These are phyloP conservation scores for Naganishia vishniacii DNA, from an alignment of 768 basidiomycete species.

Conservation along the genomic window DNA sequence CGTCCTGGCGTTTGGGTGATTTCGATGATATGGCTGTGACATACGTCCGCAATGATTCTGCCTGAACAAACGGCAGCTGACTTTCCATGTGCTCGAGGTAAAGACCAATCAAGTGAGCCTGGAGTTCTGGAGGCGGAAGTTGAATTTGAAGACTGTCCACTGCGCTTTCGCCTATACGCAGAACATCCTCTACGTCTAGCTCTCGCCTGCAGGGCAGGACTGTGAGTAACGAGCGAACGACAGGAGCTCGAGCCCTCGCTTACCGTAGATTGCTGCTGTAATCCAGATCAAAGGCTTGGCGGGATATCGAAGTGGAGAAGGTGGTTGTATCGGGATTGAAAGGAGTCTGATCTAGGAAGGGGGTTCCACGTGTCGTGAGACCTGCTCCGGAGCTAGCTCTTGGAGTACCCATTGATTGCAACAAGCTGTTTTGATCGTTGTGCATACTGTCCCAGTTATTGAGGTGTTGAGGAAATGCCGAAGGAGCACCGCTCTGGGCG, in stretches of 20 bases:
- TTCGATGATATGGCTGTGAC: background rate
- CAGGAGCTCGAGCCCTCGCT: background rate
- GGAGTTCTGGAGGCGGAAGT: slow-evolving; percentile 28
- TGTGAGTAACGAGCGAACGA: background rate
- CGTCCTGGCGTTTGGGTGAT: slow-evolving; percentile 8
- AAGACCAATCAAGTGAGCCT: slow-evolving; percentile 19
- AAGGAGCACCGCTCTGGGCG: background rate
- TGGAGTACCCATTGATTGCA: background rate
- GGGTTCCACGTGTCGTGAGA: background rate
- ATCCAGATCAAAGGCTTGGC: slow-evolving; percentile 28
- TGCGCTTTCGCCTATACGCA: slow-evolving; percentile 9
- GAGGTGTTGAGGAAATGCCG: background rate
- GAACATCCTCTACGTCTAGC: slow-evolving; percentile 17
- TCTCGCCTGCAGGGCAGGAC: slow-evolving; percentile 4
- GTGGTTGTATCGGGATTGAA: slow-evolving; percentile 15
- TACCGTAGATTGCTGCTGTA: slow-evolving; percentile 27
- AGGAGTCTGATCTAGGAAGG: slow-evolving; percentile 5
- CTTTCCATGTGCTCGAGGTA: slow-evolving; percentile 21
- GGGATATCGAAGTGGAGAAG: slow-evolving; percentile 23
- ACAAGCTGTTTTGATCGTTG: background rate
- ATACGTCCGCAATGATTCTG: slow-evolving; percentile 18
- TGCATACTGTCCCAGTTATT: background rate
- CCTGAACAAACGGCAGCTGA: slow-evolving; percentile 23
- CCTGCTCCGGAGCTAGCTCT: background rate
- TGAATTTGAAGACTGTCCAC: slow-evolving; percentile 19